Evolutionary conservation across 139 green algal genomes (phyloP).

Genomic region (Klebsormidium nitens): DNA sequence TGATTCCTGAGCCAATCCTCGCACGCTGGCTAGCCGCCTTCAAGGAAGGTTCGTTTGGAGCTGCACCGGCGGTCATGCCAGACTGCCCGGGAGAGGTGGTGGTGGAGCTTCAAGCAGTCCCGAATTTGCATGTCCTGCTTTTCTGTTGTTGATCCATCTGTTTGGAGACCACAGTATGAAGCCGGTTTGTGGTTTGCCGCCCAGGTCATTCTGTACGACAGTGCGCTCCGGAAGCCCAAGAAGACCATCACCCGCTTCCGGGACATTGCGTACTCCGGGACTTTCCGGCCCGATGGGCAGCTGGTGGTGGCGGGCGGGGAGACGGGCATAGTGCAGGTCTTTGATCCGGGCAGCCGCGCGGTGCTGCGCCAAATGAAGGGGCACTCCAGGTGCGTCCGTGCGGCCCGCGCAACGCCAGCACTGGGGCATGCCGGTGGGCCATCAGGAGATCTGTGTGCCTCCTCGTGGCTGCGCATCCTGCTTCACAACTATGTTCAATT

Average conservation of each 20-base stretch:
- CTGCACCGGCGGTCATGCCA: too few species aligned
- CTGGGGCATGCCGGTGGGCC: too few species aligned
- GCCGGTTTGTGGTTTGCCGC: slow-evolving; percentile 27
- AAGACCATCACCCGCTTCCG: slow-evolving; percentile 76
- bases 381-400: slow-evolving; percentile 57
- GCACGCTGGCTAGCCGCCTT: background rate
- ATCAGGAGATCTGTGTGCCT: too few species aligned
- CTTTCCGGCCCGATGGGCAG: slow-evolving; percentile 69
- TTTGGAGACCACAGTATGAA: slow-evolving; percentile 68
- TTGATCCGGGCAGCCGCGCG: slow-evolving; percentile 65
- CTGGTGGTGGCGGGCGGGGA: slow-evolving; percentile 81
- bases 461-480: background rate
- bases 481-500: background rate
- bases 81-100: too few species aligned
- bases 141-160: slow-evolving; percentile 65
- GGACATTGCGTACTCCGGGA: slow-evolving; percentile 75
- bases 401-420: background rate
- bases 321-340: slow-evolving; percentile 80
- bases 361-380: slow-evolving; percentile 83
- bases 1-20: slow-evolving; percentile 20
- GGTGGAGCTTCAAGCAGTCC: too few species aligned
- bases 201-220: slow-evolving; percentile 5
- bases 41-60: too few species aligned
- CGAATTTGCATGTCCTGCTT: too few species aligned
- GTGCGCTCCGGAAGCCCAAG: background rate